A percentile compares a stretch with the other conserved stretches of the same genome.
These are phyloP conservation scores for Periconia sp. DNA, from an alignment of 2,329 filamentous ascomycete genomes.

Conservation along the genomic window DNA sequence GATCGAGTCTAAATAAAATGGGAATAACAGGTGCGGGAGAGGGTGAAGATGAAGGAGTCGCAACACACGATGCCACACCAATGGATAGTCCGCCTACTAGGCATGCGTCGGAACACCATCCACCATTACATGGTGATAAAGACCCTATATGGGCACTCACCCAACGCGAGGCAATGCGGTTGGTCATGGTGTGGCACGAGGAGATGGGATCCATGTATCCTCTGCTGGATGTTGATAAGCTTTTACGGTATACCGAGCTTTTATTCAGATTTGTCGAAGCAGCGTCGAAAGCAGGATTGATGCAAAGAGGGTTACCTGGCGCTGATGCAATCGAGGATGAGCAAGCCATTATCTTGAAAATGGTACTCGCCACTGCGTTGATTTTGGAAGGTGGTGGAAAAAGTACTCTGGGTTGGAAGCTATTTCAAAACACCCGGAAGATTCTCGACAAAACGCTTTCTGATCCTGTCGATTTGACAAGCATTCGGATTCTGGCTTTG, in stretches of 20 bases:
- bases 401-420: constrained; percentile 69
- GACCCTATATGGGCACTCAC: constrained; percentile 82
- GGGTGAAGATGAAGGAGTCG: constrained; percentile 60
- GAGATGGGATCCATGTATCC: constrained; percentile 94
- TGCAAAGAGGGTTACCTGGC: constrained; percentile 56
- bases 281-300: constrained; percentile 60
- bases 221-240: constrained; percentile 70
- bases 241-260: constrained; percentile 69
- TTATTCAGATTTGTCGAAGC: constrained; percentile 75
- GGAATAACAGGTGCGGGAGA: constrained; percentile 72
- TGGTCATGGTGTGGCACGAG: constrained; percentile 82
- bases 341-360: constrained; percentile 73
- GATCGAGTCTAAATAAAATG: constrained; percentile 85
- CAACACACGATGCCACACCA: constrained; percentile 57
- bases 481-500: constrained; percentile 61
- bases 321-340: constrained; percentile 63
- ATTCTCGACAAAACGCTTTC: constrained; percentile 67
- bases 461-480: constrained; percentile 59
- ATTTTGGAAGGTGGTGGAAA: constrained; percentile 78
- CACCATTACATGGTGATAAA: constrained; percentile 50
- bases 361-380: constrained; percentile 77
- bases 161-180: constrained; percentile 75
- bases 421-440: constrained; percentile 77
- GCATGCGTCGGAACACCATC: constrained; percentile 15
- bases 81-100: constrained; percentile 45